phyloP scores from a whole-genome alignment of 1,284 basidiomycete species.

The Trichosporon faecale region DNA sequence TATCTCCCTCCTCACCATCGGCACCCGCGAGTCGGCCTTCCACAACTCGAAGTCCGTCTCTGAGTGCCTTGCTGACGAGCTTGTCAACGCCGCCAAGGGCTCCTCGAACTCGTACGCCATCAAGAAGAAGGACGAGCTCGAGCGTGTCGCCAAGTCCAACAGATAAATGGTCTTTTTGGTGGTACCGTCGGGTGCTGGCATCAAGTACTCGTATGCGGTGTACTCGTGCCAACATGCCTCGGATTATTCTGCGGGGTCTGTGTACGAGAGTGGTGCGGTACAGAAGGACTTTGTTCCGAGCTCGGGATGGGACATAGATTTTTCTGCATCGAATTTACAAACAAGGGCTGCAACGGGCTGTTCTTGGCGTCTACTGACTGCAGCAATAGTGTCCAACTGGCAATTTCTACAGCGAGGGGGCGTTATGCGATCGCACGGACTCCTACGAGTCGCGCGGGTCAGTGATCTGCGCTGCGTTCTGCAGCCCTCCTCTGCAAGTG shows the following conservation, averaged over 20 bases:
- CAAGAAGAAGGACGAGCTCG: constrained; percentile 70
- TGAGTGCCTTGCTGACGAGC: constrained; percentile 98
- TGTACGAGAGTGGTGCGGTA: constrained; percentile 31
- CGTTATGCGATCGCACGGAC: not conserved
- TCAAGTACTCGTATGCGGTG: constrained; percentile 10
- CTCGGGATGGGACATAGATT: constrained; percentile 25
- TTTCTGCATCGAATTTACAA: constrained; percentile 30
- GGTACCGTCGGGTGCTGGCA: constrained; percentile 17
- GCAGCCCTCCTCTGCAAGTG: not conserved
- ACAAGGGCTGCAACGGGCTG: not conserved
- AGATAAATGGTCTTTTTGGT: constrained; percentile 62
- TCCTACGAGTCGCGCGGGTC: not conserved
- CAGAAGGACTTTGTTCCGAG: constrained; percentile 20
- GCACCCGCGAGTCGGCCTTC: constrained; percentile 99
- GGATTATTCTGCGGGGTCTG: constrained; percentile 22
- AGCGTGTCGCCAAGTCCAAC: constrained; percentile 99
- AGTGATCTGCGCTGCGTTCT: not conserved
- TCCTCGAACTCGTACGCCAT: constrained; percentile 99
- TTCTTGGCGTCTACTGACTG: not conserved
- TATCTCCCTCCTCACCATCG: constrained; percentile 89
- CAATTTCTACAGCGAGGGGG: too few species aligned
- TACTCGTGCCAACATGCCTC: constrained; percentile 9
- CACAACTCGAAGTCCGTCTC: constrained; percentile 99
- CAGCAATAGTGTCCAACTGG: too few species aligned
- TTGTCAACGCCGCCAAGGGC: constrained; percentile 99